A percentile compares a stretch with the other conserved stretches of the same genome.
These are phyloP conservation scores for Mayamaea pseudoterrestris DNA, from an alignment of 108 stramenopile genomes.

Conservation along the genomic window DNA sequence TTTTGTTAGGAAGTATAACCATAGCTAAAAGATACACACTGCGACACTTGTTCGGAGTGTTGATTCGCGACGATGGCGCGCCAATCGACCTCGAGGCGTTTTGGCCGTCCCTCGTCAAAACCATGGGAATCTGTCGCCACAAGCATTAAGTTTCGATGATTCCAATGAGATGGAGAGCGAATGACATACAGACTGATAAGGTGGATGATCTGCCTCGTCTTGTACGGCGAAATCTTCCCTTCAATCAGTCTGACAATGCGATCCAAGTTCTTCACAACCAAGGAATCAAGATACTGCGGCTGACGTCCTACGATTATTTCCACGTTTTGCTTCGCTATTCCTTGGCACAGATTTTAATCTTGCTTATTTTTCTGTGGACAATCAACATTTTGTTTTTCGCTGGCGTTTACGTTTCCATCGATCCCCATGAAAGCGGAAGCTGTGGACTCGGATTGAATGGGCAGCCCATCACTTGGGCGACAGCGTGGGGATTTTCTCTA, in stretches of 20 bases:
- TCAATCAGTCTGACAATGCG: slow-evolving; percentile 38
- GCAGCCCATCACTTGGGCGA: slow-evolving; percentile 25
- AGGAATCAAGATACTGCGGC: background rate
- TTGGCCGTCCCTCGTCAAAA: no score
- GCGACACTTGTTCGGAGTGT: no score
- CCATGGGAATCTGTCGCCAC: no score
- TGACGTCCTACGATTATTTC: slow-evolving; percentile 59
- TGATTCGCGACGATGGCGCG: no score
- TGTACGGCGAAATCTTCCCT: slow-evolving; percentile 46
- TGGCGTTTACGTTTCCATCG: slow-evolving; percentile 37
- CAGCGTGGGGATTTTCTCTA: slow-evolving; percentile 70
- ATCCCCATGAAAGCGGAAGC: slow-evolving; percentile 21
- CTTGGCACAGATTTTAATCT: slow-evolving; percentile 15
- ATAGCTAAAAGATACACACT: no score
- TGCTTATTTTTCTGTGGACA: slow-evolving; percentile 52
- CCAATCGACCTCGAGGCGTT: no score
- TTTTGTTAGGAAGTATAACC: no score
- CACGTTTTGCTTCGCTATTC: slow-evolving; percentile 52
- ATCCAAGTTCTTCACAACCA: slow-evolving; percentile 19
- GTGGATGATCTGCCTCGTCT: slow-evolving; percentile 50
- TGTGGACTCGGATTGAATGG: slow-evolving; percentile 50
- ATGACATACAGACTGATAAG: no score
- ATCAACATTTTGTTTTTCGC: slow-evolving; percentile 49
- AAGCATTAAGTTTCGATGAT: no score
- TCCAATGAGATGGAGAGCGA: no score